A percentile compares a stretch with the other conserved stretches of the same genome.
These are phyloP conservation scores for Tylopilus sp. DNA, from an alignment of 768 basidiomycete genomes.

Conservation along the genomic window DNA sequence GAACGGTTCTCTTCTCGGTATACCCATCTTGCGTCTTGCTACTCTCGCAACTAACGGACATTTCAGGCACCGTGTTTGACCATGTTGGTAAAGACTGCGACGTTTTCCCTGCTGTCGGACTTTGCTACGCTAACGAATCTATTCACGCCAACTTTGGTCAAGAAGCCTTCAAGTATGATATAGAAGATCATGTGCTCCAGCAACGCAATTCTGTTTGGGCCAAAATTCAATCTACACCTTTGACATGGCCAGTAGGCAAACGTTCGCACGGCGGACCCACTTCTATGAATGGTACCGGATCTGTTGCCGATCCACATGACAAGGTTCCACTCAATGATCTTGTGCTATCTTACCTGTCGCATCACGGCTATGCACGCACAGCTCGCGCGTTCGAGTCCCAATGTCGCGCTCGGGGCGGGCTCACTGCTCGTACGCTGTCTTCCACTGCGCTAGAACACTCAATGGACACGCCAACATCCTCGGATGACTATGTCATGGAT, in stretches of 20 bases:
- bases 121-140: slow-evolving; percentile 75
- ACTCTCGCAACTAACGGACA: slow-evolving; percentile 11
- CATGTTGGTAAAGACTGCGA: slow-evolving; percentile 62
- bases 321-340: slow-evolving; percentile 67
- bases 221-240: slow-evolving; percentile 55
- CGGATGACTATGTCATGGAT: slow-evolving; percentile 44
- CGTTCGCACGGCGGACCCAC: slow-evolving; percentile 7
- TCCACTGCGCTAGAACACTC: slow-evolving; percentile 1
- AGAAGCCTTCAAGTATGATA: slow-evolving; percentile 84
- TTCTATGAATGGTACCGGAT: slow-evolving; percentile 1
- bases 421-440: slow-evolving; percentile 11
- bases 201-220: slow-evolving; percentile 65
- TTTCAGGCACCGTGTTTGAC: slow-evolving; percentile 64
- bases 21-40: background rate
- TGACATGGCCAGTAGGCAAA: slow-evolving; percentile 41
- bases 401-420: slow-evolving; percentile 27
- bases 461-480: slow-evolving; percentile 7
- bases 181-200: slow-evolving; percentile 79
- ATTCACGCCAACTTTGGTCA: slow-evolving; percentile 88
- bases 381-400: slow-evolving; percentile 65
- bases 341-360: slow-evolving; percentile 74
- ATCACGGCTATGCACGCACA: slow-evolving; percentile 79
- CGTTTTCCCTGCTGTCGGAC: slow-evolving; percentile 84
- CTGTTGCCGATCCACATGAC: slow-evolving; percentile 43
- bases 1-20: slow-evolving; percentile 74